Evolutionary conservation across 208 protist genomes (phyloP).

Genomic region (Strigomonas culicis): DNA sequence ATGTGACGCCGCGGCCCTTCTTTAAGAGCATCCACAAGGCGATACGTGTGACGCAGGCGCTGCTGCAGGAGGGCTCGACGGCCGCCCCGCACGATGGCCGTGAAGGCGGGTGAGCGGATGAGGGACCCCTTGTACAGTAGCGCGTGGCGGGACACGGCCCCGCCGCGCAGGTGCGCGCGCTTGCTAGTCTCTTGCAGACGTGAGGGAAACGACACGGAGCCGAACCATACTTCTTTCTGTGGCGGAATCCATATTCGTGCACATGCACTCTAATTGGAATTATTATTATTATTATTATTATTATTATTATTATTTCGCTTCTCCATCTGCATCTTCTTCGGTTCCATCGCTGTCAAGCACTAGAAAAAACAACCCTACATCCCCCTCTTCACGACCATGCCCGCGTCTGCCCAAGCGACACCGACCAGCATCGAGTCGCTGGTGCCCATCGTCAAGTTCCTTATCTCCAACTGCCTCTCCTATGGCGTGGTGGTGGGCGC

Average conservation of each 20-base stretch:
- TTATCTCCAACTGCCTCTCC: constrained; percentile 62
- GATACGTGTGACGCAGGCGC: constrained; percentile 42
- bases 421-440: constrained; percentile 5
- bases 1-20: constrained; percentile 23
- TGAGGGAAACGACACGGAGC: no score
- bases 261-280: not conserved
- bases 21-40: constrained; percentile 38
- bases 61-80: constrained; percentile 23
- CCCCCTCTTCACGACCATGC: not conserved
- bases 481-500: constrained; percentile 82
- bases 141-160: no score
- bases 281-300: not conserved
- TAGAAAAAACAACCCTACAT: constrained; percentile 14
- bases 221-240: not conserved
- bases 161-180: no score
- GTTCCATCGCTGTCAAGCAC: not conserved
- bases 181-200: no score
- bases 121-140: no score
- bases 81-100: no score
- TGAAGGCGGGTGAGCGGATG: no score
- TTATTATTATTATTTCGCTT: not conserved
- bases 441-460: constrained; percentile 31
- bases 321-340: constrained; percentile 12
- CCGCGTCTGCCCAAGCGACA: no score
- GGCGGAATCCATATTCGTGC: not conserved